A percentile compares a stretch with the other conserved stretches of the same genome.
These are phyloP conservation scores for Trebouxia sp. DNA, from an alignment of 139 green algal genomes.

Conservation along the genomic window DNA sequence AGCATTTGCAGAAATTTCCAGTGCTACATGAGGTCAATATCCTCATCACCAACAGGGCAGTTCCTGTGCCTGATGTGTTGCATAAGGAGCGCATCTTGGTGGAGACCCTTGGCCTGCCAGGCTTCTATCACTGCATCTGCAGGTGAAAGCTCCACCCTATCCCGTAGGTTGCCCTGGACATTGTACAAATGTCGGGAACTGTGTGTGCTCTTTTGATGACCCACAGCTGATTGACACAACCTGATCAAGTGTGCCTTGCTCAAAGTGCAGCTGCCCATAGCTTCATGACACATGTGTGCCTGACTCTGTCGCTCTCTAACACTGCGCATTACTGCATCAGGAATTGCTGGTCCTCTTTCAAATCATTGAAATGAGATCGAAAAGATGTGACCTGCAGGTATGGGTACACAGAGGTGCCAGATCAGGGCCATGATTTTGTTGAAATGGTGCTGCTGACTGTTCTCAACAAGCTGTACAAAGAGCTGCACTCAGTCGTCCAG, in stretches of 20 bases:
- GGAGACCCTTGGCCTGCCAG: conserved; percentile 30
- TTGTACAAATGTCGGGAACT: too few species aligned
- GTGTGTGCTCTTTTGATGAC: too few species aligned
- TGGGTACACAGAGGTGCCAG: conserved; percentile 31
- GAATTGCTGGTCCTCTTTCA: too few species aligned
- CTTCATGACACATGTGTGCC: background rate
- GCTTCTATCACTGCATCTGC: conserved; percentile 40
- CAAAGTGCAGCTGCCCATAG: too few species aligned
- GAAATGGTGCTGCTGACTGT: conserved; percentile 17
- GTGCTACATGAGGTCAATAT: conserved; percentile 34
- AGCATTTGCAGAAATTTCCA: conserved; percentile 26
- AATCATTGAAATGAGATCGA: background rate
- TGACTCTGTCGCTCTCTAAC: background rate
- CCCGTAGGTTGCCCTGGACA: too few species aligned
- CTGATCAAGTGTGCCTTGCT: too few species aligned
- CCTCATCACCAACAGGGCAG: conserved; percentile 34
- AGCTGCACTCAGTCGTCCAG: conserved; percentile 25
- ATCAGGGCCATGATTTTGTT: conserved; percentile 32
- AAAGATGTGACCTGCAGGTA: conserved; percentile 32
- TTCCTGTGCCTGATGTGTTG: conserved; percentile 32
- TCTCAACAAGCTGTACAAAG: conserved; percentile 20
- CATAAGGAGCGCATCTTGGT: conserved; percentile 36
- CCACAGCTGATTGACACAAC: too few species aligned
- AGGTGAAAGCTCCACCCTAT: conserved; percentile 12
- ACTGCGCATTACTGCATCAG: too few species aligned